Evolutionary conservation across 2,329 filamentous ascomycete species (phyloP), one percentile per base, ranked within the genome.

Genomic region (Epichloe gansuensis): DNA sequence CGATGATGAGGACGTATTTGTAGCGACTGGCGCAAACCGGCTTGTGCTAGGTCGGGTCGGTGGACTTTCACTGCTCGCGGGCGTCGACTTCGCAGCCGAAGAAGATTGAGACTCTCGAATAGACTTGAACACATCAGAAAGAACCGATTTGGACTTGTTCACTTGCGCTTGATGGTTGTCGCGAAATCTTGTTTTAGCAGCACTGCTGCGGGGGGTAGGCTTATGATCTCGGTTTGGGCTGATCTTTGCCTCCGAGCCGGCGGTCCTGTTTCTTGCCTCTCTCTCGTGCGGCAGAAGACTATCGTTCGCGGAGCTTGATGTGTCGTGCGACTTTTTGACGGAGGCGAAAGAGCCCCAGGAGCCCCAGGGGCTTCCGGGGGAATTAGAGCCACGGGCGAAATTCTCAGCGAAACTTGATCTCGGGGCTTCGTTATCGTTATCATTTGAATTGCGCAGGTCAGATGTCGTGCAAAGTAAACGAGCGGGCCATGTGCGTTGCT

Each of bases 221-320:
- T 43, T 36, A 13, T 39, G 34, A 17, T 15, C n/a, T 47, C 21
- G 46, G 9, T 27, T 38, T 17, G 27, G 39, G 21, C 43, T 44
- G 11, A 38, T 15, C 34, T 38, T 47, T 21, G 39, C 17, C 39
- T 39, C n/a, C 3, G 9, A 9, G 15, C n/a, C 17, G 4, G 46
- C n/a, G 13, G 21, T 41, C 21, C 47, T 51, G 9, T 43, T 53
- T 35, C 48, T 49, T 38, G 69, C 69, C 39, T 64, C 63, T n/a
- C 57, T 47, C 51, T 71, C 69, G 45, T 71, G 69, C 3, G 69
- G 69, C 5, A 71, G 62, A 39, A 71, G 58, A 2, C 58, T 59
- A 35, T 60, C 57, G 4, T 51, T 44, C 3, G 49, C 21, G 12
- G 44, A 36, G 53, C 43, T 31, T 46, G 46, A 6, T 17, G 23